Conservation (phyloP, 768 basidiomycete genomes). For the Glaciozyma antarctica region DNA sequence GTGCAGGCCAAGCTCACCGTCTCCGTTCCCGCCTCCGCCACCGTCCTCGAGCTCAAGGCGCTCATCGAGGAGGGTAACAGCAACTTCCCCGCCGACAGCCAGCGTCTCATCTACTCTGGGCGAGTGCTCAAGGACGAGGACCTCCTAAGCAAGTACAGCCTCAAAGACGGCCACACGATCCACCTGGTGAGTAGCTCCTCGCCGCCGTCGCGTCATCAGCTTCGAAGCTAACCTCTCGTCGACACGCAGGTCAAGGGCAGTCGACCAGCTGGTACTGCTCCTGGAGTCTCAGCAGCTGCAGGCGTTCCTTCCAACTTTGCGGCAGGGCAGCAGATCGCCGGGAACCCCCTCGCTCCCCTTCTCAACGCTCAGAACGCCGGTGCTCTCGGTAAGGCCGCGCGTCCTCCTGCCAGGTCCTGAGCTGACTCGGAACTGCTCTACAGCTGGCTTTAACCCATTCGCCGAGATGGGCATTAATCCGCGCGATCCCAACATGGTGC, state of each 20-base stretch:
- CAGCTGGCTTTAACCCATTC: slow-evolving; percentile 68
- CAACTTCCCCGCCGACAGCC: slow-evolving; percentile 51
- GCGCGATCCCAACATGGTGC: slow-evolving; percentile 55
- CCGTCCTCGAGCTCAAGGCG: slow-evolving; percentile 81
- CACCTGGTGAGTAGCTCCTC: slow-evolving; percentile 15
- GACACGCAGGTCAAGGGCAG: slow-evolving; percentile 28
- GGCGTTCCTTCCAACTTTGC: slow-evolving; percentile 43
- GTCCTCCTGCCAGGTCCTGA: background rate
- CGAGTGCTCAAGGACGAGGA: slow-evolving; percentile 40
- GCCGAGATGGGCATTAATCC: slow-evolving; percentile 78
- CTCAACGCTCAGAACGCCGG: slow-evolving; percentile 34
- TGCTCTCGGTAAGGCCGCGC: slow-evolving; percentile 42
- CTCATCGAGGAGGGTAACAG: slow-evolving; percentile 61
- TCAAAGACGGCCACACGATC: slow-evolving; percentile 27
- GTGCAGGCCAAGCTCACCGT: no score
- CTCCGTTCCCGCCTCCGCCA: no score
- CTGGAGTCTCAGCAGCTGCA: slow-evolving; percentile 43
- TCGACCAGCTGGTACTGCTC: slow-evolving; percentile 52
- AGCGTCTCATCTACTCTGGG: slow-evolving; percentile 89
- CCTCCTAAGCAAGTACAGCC: slow-evolving; percentile 2
- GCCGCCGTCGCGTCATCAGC: background rate
- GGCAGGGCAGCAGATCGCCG: slow-evolving; percentile 53
- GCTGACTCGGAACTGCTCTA: slow-evolving; percentile 17
- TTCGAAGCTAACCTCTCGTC: background rate
- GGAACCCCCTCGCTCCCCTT: slow-evolving; percentile 35